Percentiles rank a stretch among this genome's conserved stretches.
phyloP scores from a whole-genome alignment of 1,284 basidiomycete genomes.

The Sanguinoderma infundibulare region DNA sequence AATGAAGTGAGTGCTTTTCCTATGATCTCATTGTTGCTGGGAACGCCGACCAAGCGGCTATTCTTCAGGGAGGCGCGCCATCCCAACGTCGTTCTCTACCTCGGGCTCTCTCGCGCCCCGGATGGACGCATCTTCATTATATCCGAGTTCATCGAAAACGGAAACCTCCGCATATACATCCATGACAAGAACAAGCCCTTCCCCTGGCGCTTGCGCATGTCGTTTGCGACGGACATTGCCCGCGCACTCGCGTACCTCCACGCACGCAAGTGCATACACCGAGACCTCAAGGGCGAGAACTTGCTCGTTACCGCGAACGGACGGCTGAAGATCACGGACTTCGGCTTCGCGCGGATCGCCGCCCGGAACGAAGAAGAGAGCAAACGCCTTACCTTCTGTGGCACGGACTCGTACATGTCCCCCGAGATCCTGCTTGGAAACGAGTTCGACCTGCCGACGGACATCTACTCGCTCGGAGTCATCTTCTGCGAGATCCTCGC shows the following conservation, averaged over 20 bases:
- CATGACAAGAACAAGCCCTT: conserved; percentile 80
- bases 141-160: conserved; percentile 88
- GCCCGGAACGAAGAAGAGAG: conserved; percentile 91
- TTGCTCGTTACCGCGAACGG: conserved; percentile 93
- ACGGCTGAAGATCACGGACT: conserved; percentile 95
- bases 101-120: conserved; percentile 90
- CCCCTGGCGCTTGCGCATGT: conserved; percentile 89
- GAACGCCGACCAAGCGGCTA: conserved; percentile 3
- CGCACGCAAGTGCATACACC: conserved; percentile 86
- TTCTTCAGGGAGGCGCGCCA: conserved; percentile 74
- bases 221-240: conserved; percentile 93
- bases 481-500: conserved; percentile 94
- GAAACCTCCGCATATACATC: conserved; percentile 89
- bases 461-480: conserved; percentile 93
- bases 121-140: conserved; percentile 89
- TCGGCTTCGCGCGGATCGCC: conserved; percentile 93
- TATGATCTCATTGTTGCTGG: background rate
- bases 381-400: conserved; percentile 93
- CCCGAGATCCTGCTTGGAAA: conserved; percentile 93
- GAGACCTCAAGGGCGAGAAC: conserved; percentile 97
- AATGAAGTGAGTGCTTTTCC: conserved; percentile 67
- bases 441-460: conserved; percentile 92
- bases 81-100: conserved; percentile 93
- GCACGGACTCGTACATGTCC: conserved; percentile 93
- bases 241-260: conserved; percentile 97